These are phyloP conservation scores for Phytophthora multivora DNA, from an alignment of 352 stramenopile genomes.

Conservation along the genomic window DNA sequence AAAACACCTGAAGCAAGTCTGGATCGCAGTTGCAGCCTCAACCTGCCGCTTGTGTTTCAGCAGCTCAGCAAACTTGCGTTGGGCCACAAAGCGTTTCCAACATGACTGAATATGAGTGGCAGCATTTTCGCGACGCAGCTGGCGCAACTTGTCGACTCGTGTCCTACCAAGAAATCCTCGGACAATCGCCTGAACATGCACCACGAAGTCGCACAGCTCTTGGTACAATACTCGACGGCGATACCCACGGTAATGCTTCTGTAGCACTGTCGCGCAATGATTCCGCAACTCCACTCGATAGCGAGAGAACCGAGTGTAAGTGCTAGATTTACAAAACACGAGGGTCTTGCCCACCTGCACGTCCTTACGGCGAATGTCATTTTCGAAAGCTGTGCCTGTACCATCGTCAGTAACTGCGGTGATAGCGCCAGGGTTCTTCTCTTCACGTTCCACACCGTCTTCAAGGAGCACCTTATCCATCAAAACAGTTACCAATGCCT, in stretches of 20 bases:
- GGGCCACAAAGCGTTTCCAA: conserved; percentile 34
- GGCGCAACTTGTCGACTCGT: conserved; percentile 36
- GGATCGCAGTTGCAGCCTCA: conserved; percentile 29
- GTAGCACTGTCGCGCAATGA: conserved; percentile 42
- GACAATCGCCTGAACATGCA: conserved; percentile 51
- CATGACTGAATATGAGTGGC: conserved; percentile 38
- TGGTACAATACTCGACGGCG: conserved; percentile 42
- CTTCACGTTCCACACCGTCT: conserved; percentile 24
- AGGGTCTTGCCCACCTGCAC: conserved; percentile 68
- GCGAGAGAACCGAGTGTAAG: conserved; percentile 58
- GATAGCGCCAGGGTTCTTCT: conserved; percentile 17
- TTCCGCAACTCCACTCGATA: conserved; percentile 49
- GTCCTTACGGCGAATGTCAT: conserved; percentile 35
- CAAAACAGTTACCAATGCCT: conserved; percentile 37
- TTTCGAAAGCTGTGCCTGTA: conserved; percentile 26
- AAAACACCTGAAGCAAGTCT: conserved; percentile 29
- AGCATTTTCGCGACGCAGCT: conserved; percentile 34
- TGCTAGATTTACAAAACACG: conserved; percentile 67
- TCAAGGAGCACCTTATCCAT: conserved; percentile 43
- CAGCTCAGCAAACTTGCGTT: conserved; percentile 24
- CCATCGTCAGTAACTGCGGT: conserved; percentile 17
- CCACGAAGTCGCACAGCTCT: conserved; percentile 36
- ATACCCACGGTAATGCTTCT: conserved; percentile 56
- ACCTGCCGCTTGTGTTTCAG: conserved; percentile 26
- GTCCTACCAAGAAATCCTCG: conserved; percentile 48